Percentiles rank a stretch among this genome's conserved stretches.
phyloP scores from a whole-genome alignment of 495 filamentous ascomycete species.

The Bathelium albidoporum region DNA sequence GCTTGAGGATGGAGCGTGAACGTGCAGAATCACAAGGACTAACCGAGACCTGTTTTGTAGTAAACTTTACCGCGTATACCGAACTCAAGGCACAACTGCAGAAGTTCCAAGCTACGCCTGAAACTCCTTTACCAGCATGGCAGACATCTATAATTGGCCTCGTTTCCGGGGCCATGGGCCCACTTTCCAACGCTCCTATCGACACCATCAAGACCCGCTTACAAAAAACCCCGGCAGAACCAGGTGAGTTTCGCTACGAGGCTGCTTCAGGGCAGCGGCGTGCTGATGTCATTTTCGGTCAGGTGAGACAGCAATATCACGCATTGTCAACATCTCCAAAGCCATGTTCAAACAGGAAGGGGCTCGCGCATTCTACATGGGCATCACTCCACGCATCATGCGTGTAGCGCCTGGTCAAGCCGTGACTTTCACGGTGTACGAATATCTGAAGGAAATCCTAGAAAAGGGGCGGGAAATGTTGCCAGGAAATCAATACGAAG shows the following conservation, averaged over 20 bases:
- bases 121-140: conserved; percentile 62
- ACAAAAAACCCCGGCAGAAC: conserved; percentile 76
- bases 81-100: conserved; percentile 77
- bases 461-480: conserved; percentile 61
- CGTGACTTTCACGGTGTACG: conserved; percentile 96
- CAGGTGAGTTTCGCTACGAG: conserved; percentile 44
- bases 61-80: conserved; percentile 98
- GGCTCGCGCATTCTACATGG: conserved; percentile 91
- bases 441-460: conserved; percentile 74
- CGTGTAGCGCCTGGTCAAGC: conserved; percentile 94
- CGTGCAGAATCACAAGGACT: background rate
- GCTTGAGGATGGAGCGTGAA: background rate
- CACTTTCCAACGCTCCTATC: conserved; percentile 91
- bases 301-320: conserved; percentile 48
- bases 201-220: conserved; percentile 98
- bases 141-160: conserved; percentile 88
- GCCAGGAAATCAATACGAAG: conserved; percentile 62
- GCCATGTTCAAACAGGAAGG: conserved; percentile 99
- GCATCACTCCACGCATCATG: conserved; percentile 96
- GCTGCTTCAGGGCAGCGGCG: background rate
- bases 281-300: background rate
- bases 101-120: conserved; percentile 44
- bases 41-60: conserved; percentile 18
- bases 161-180: conserved; percentile 87
- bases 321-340: conserved; percentile 66